Percentiles rank a stretch among this genome's conserved stretches.
Evolutionary conservation across 176 grass and related monocot species (phyloP).

Genomic region (Olyra latifolia): DNA sequence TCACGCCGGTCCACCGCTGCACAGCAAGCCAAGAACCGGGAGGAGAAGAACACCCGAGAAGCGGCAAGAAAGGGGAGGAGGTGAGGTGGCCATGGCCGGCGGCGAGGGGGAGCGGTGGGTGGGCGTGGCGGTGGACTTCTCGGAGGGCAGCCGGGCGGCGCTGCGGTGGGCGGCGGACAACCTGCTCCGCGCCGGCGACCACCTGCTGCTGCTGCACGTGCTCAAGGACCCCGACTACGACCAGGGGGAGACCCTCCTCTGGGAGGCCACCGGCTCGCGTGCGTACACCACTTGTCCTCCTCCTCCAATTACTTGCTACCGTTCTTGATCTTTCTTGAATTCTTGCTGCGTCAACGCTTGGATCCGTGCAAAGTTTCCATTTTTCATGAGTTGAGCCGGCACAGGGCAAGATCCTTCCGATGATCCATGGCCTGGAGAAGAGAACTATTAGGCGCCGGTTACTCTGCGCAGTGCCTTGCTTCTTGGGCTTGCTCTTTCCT

Average conservation of each 20-base stretch:
- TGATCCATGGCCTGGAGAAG: background rate
- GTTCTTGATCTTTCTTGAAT: background rate
- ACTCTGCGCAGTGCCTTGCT: background rate
- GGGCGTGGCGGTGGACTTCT: conserved; percentile 72
- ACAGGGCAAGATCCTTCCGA: background rate
- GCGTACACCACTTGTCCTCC: background rate
- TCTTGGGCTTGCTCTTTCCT: background rate
- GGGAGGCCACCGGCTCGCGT: conserved; percentile 75
- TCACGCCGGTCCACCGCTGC: background rate
- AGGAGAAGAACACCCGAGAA: background rate
- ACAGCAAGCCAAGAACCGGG: background rate
- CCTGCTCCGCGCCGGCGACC: conserved; percentile 66
- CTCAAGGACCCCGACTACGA: conserved; percentile 71
- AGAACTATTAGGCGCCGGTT: background rate
- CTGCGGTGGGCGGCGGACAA: conserved; percentile 73
- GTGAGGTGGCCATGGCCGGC: conserved; percentile 27
- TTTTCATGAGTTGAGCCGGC: background rate
- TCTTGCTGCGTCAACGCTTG: background rate
- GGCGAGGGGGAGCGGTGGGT: conserved; percentile 47
- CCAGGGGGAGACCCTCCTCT: conserved; percentile 73
- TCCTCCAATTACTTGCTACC: background rate
- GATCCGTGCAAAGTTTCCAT: background rate
- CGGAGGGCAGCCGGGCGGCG: conserved; percentile 60
- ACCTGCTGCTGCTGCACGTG: conserved; percentile 61
- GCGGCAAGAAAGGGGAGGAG: background rate